phyloP scores from a whole-genome alignment of 164 flowering plant species.

The Sedum album region DNA sequence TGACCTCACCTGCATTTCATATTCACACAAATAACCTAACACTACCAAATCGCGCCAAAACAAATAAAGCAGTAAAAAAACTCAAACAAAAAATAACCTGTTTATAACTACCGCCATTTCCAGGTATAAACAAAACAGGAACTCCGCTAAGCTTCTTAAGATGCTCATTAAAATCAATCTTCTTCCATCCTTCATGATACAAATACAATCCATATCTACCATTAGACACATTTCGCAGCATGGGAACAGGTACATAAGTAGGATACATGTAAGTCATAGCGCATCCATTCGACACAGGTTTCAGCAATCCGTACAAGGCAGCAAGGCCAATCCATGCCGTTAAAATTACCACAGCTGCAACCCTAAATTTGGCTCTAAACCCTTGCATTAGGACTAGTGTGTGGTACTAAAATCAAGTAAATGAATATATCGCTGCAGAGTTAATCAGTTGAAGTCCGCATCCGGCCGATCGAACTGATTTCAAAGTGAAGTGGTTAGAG shows the following conservation, averaged over 20 bases:
- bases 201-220: slow-evolving; percentile 65
- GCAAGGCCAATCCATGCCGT: slow-evolving; percentile 38
- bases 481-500: too few relatives aligned
- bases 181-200: slow-evolving; percentile 98
- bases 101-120: slow-evolving; percentile 97
- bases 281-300: slow-evolving; percentile 74
- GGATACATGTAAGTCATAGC: slow-evolving; percentile 97
- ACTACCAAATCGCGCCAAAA: neutral
- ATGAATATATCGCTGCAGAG: too few relatives aligned
- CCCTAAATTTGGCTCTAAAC: slow-evolving; percentile 37
- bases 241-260: slow-evolving; percentile 68
- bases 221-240: slow-evolving; percentile 34
- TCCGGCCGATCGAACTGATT: too few relatives aligned
- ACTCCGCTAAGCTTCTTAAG: slow-evolving; percentile 70
- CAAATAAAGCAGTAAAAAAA: neutral
- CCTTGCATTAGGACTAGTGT: slow-evolving; percentile 28
- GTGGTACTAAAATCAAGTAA: neutral
- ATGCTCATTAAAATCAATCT: slow-evolving; percentile 77
- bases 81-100: slow-evolving; percentile 43
- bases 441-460: too few relatives aligned
- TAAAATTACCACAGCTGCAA: slow-evolving; percentile 29
- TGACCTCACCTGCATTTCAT: slow-evolving; percentile 67
- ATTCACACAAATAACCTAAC: neutral
- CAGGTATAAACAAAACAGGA: slow-evolving; percentile 94
- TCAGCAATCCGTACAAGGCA: slow-evolving; percentile 51